Evolutionary conservation across 768 basidiomycete genomes (phyloP).

Genomic region (Mrakia blollopis): DNA sequence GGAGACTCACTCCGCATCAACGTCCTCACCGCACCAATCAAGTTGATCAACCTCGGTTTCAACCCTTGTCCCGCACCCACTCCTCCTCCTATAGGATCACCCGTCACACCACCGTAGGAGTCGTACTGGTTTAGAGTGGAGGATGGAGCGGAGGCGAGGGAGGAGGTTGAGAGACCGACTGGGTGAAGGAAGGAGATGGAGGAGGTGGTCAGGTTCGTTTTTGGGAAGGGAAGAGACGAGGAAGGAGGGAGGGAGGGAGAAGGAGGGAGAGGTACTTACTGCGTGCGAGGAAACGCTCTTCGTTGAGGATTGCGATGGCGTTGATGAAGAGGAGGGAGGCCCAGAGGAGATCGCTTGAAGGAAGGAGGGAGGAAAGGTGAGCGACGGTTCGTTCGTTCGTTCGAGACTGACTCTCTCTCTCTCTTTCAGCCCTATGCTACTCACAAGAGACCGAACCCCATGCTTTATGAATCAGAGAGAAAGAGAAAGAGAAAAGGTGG

Average conservation of each 20-base stretch:
- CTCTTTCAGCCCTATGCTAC: neutral
- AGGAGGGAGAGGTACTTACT: constrained; percentile 56
- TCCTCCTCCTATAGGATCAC: constrained; percentile 45
- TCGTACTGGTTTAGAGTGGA: constrained; percentile 35
- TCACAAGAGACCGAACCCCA: constrained; percentile 13
- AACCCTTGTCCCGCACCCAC: constrained; percentile 53
- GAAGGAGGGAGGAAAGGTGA: neutral
- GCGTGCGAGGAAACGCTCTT: constrained; percentile 89
- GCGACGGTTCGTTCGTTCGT: neutral
- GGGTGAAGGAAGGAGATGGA: constrained; percentile 34
- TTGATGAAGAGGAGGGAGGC: constrained; percentile 83
- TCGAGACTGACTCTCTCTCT: neutral
- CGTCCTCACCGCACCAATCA: constrained; percentile 91
- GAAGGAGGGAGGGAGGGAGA: neutral
- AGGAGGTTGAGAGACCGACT: constrained; percentile 78
- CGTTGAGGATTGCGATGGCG: constrained; percentile 88
- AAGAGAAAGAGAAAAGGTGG: neutral
- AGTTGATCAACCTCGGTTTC: constrained; percentile 80
- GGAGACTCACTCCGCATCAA: constrained; percentile 83
- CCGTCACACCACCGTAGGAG: neutral
- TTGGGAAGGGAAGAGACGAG: constrained; percentile 9
- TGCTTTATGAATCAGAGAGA: neutral
- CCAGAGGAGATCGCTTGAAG: constrained; percentile 57
- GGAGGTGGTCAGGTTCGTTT: constrained; percentile 12
- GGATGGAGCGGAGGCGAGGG: constrained; percentile 32